A percentile compares a stretch with the other conserved stretches of the same genome.
Evolutionary conservation across 2,329 filamentous ascomycete species (phyloP).

Genomic region (Colletotrichum sp.): DNA sequence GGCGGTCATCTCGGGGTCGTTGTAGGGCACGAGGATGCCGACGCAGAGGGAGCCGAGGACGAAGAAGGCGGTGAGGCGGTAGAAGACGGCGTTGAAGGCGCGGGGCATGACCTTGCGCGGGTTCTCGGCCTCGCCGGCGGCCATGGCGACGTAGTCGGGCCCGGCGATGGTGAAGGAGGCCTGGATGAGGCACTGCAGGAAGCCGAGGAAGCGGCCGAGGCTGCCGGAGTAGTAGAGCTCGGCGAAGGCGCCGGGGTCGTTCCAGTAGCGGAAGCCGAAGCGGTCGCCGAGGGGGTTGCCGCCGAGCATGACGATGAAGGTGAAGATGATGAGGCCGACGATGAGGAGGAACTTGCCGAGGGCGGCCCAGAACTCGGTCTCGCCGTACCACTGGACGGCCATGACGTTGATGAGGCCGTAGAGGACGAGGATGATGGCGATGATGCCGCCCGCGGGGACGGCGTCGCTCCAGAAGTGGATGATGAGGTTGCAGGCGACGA

Average conservation of each 20-base stretch:
- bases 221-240: conserved; percentile 67
- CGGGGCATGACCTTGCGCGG: conserved; percentile 73
- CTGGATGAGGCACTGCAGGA: conserved; percentile 76
- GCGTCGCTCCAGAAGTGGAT: conserved; percentile 68
- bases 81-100: conserved; percentile 81
- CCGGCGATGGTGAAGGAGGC: conserved; percentile 68
- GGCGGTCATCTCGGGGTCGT: conserved; percentile 65
- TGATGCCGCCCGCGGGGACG: conserved; percentile 65
- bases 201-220: conserved; percentile 77
- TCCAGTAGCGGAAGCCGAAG: conserved; percentile 75
- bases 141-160: conserved; percentile 56
- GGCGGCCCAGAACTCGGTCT: conserved; percentile 78
- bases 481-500: conserved; percentile 68
- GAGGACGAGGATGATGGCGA: conserved; percentile 55
- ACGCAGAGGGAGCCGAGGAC: conserved; percentile 75
- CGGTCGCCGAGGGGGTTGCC: conserved; percentile 76
- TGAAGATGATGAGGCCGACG: conserved; percentile 74
- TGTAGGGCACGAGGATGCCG: conserved; percentile 73
- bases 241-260: conserved; percentile 72
- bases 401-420: conserved; percentile 70
- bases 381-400: conserved; percentile 76
- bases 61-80: conserved; percentile 78
- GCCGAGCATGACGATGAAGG: conserved; percentile 83
- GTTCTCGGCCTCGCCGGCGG: conserved; percentile 74
- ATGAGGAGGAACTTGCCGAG: conserved; percentile 76